Evolutionary conservation across 208 protist genomes (phyloP).

Genomic region (Trichomonas tenax): DNA sequence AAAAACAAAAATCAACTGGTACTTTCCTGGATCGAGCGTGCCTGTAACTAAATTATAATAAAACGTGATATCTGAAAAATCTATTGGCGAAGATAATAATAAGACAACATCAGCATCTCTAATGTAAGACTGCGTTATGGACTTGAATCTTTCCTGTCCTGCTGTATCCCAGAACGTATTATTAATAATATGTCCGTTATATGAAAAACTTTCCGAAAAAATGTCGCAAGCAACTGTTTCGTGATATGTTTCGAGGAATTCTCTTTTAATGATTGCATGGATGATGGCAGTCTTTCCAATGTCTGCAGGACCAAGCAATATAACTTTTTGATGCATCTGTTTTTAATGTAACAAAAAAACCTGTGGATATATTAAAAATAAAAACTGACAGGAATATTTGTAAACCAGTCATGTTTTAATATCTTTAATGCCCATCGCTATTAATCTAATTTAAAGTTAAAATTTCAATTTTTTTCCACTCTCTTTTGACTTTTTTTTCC

Average conservation of each 20-base stretch:
- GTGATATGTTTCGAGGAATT: background rate
- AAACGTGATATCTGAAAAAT: background rate
- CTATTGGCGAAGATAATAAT: background rate
- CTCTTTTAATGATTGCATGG: background rate
- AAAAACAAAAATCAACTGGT: background rate
- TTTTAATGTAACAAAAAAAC: no score
- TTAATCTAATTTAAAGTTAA: no score
- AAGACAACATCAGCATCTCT: background rate
- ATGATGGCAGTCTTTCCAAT: background rate
- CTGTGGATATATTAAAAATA: no score
- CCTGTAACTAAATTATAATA: background rate
- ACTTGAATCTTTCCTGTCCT: background rate
- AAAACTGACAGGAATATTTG: no score
- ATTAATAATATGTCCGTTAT: background rate
- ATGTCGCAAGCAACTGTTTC: background rate
- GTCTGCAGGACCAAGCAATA: background rate
- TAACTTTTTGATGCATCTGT: background rate
- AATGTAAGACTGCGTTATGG: background rate
- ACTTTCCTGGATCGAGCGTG: background rate
- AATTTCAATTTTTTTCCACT: no score
- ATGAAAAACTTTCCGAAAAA: background rate
- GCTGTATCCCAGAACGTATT: background rate
- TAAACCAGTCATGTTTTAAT: no score
- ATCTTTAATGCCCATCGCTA: no score
- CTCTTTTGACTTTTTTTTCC: no score